Evolutionary conservation across 176 grass and related monocot species (phyloP), one percentile per base, ranked within the genome.

Genomic region (Aegilops tauschii): DNA sequence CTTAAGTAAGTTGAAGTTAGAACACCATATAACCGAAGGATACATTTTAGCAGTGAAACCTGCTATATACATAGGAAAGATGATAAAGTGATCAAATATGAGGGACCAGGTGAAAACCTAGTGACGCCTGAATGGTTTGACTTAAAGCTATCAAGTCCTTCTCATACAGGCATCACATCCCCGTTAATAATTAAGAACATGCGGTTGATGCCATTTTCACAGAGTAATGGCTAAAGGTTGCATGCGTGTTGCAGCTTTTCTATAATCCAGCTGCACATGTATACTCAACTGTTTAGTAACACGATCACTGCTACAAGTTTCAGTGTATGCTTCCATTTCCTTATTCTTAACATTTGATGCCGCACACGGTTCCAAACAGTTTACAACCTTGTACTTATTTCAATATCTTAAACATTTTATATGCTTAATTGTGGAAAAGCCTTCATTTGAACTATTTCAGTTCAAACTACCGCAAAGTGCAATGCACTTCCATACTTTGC

Each of bases 391-490:
- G 73, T 16, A 30, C 12, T 5, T 20, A 28, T 76, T 76, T 27
- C 25, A 76, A 30, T 77, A 56, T 54, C 28, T 30, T 29, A 45
- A 30, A 76, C 12, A 50, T 27, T 77, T 28, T 20, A 76, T 56
- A 58, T 63, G 28, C 14, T 77, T 31, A 32, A 34, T 21, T 77
- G 47, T 56, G 28, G 47, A 32, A 21, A 77, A 54, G 49, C 73
- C 8, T 56, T 27, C 14, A 20, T 50, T 76, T 76, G 28, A 6
- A 77, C 28, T 21, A 77, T 77, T 49, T 12, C 47, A 56, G 7
- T 77, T 77, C 47, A 21, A 76, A 56, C 47, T 77, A 77, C 74
- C 6, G 74, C 74, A 77, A 77, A 56, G 14, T 31, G 45, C 29
- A 20, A 52, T 32, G n/a, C 3, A 63, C 61, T 63, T 63, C 8